Percentiles rank a stretch among this genome's conserved stretches.
Evolutionary conservation across 1,284 basidiomycete genomes (phyloP).

Genomic region (Rhodotorula sp.): DNA sequence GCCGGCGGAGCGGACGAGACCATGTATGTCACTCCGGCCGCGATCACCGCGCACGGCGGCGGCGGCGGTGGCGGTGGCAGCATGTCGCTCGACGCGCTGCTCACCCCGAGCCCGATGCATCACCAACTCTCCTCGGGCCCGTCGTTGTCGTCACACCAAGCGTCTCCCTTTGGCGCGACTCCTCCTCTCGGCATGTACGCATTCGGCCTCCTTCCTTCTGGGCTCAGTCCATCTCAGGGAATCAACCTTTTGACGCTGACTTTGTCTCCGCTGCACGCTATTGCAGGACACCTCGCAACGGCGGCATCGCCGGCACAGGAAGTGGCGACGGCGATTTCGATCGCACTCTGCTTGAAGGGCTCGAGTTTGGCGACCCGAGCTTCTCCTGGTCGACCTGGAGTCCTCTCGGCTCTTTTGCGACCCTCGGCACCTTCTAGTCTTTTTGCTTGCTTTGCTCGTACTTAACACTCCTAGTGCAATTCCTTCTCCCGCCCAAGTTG

Average conservation of each 20-base stretch:
- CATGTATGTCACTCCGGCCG: constrained; percentile 3
- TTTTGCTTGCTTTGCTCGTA: no score
- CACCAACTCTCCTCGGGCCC: not conserved
- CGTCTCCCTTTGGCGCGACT: not conserved
- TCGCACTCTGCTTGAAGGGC: constrained; percentile 16
- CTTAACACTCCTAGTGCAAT: no score
- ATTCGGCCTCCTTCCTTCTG: not conserved
- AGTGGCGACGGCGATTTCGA: constrained; percentile 14
- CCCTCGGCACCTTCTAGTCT: constrained; percentile 7
- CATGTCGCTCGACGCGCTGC: constrained; percentile 3
- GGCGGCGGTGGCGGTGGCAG: not conserved
- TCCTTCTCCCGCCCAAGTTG: no score
- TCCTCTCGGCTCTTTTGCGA: constrained; percentile 12
- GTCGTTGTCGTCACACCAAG: not conserved
- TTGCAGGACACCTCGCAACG: not conserved
- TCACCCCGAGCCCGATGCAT: not conserved
- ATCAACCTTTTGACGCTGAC: not conserved
- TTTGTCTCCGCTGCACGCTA: no score
- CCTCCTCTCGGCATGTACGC: constrained; percentile 1
- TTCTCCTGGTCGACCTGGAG: constrained; percentile 27
- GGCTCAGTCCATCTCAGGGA: not conserved
- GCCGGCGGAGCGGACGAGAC: not conserved
- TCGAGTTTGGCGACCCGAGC: constrained; percentile 19
- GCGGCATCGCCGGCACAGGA: not conserved
- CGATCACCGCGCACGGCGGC: constrained; percentile 6